These are phyloP conservation scores for Ambrosia artemisiifolia DNA, from an alignment of 129 eudicot species.

Conservation along the genomic window DNA sequence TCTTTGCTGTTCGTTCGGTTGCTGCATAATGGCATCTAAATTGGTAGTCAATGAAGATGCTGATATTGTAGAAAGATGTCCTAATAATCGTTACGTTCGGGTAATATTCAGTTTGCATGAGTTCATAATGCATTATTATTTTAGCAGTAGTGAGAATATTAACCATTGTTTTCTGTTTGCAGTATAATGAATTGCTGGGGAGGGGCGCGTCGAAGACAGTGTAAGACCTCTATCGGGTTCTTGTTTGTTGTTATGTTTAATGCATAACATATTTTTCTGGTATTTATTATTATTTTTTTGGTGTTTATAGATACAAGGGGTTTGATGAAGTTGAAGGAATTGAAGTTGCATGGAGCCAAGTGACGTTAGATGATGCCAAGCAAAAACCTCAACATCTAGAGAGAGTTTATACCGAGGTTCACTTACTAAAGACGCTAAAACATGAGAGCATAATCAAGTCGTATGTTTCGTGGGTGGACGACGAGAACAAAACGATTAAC, in stretches of 20 bases:
- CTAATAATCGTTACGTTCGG: too few species aligned
- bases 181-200: conserved; percentile 41
- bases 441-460: conserved; percentile 49
- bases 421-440: conserved; percentile 31
- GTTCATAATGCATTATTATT: too few species aligned
- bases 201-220: conserved; percentile 41
- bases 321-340: conserved; percentile 52
- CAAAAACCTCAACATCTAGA: conserved; percentile 26
- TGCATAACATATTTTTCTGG: not conserved
- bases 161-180: conserved; percentile 22
- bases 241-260: not conserved
- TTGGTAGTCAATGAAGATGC: too few species aligned
- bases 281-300: not conserved
- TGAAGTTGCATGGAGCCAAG: conserved; percentile 52
- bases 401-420: conserved; percentile 33
- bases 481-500: conserved; percentile 38
- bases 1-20: too few species aligned
- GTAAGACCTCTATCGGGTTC: conserved; percentile 24
- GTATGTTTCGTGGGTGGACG: conserved; percentile 43
- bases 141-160: too few species aligned
- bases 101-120: too few species aligned
- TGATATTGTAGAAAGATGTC: too few species aligned
- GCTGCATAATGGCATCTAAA: too few species aligned
- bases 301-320: conserved; percentile 32
- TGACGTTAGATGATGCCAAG: conserved; percentile 29